Base-by-base conservation (phyloP, 768 basidiomycete genomes). In the Phlebiopsis flavidoalba region DNA sequence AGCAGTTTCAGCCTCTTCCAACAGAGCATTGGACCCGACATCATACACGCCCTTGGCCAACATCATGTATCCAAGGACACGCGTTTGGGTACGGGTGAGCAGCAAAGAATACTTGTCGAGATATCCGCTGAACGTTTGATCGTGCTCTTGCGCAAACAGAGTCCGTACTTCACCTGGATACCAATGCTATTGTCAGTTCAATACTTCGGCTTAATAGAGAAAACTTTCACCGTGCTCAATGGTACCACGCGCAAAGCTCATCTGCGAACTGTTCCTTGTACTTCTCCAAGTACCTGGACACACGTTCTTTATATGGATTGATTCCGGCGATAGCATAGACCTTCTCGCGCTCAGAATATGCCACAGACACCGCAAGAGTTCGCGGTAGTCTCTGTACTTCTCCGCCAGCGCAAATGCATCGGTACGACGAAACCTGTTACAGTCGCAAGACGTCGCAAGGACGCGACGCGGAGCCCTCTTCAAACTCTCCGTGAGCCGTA, bases 201-300 rank as follows among this genome's bases (percentile, higher is more conserved):
- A 22, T 8, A 37, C 12, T 6, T 11, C n/a, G n/a, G 40, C 17
- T 3, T 43, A 43, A 12, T 3, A 17, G 8, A 43, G 11, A 22
- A 50, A 51, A 15, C 17, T 22, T 19, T 70, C 81, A 90, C 93
- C 91, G 64, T 95, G 87, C 65, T 93, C 90, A 53, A 96, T 89
- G n/a, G 71, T 93, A 96, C 91, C 91, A 97, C 67, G 85, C 83
- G 69, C 91, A 95, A n/a, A 97, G 79, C 67, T 93, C 88, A n/a
- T 80, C 85, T 0, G 94, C 89, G 64, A 98, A 98, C 12, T 84
- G 85, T 36, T 93, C 86, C 53, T 87, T 84, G 74, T 89, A 96
- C 66, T 79, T 80, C 49, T 89, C 81, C 60, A 95, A 83, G 72
- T 94, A 97, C 5, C 72, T 70, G 66, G 87, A 82, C 17, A 94